phyloP scores from a whole-genome alignment of 2,329 filamentous ascomycete genomes.

The Fusarium pseudonygamai region DNA sequence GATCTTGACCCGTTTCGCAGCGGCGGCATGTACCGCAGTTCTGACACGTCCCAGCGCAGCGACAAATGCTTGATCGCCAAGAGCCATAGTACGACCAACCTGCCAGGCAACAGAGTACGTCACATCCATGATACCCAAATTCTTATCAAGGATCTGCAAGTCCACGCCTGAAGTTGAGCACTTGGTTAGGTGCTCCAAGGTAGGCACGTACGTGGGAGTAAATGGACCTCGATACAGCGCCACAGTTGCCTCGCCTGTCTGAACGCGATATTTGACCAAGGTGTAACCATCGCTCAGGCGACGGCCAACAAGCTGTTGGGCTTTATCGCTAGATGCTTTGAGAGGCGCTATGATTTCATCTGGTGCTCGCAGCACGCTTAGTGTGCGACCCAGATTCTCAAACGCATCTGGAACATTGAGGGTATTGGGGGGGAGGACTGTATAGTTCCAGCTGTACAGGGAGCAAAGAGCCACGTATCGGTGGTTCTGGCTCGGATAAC shows the following conservation, averaged over 20 bases:
- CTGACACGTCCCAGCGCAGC: conserved; percentile 36
- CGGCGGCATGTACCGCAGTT: background rate
- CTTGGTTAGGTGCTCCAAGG: background rate
- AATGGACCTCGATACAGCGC: background rate
- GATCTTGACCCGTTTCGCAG: background rate
- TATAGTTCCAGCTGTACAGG: conserved; percentile 55
- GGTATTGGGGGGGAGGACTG: conserved; percentile 44
- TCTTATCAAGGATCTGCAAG: conserved; percentile 52
- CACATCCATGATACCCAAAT: conserved; percentile 54
- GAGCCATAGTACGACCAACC: conserved; percentile 51
- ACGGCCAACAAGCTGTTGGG: background rate
- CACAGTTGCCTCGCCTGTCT: background rate
- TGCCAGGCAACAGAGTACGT: conserved; percentile 57
- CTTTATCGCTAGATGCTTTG: background rate
- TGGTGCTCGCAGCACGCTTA: conserved; percentile 12
- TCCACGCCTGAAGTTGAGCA: conserved; percentile 49
- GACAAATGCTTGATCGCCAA: conserved; percentile 47
- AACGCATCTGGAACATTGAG: conserved; percentile 50
- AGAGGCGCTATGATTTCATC: conserved; percentile 3
- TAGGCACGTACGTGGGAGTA: background rate
- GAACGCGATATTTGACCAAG: conserved; percentile 27
- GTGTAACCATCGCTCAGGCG: conserved; percentile 52
- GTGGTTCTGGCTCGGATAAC: conserved; percentile 9
- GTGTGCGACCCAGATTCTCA: conserved; percentile 34
- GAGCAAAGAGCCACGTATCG: conserved; percentile 48